Evolutionary conservation across 805 yeast species (phyloP).

Genomic region (Wickerhamiella nectarea): DNA sequence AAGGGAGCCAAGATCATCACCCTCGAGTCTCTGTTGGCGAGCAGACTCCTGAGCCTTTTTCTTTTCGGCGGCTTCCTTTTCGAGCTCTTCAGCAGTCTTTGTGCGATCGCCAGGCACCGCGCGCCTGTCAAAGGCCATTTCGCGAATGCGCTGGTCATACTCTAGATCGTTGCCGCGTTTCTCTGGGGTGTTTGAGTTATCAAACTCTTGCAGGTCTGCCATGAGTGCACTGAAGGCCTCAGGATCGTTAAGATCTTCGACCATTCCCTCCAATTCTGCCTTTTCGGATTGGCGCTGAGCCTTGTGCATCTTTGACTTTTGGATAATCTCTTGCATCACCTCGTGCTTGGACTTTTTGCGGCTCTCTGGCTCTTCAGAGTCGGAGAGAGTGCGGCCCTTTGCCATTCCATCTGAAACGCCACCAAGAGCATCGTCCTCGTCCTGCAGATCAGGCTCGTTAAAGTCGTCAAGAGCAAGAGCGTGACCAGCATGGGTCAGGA

Average conservation of each 20-base stretch:
- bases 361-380: conserved; percentile 26
- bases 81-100: conserved; percentile 31
- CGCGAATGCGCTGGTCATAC: conserved; percentile 28
- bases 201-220: conserved; percentile 19
- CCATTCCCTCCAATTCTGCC: conserved; percentile 26
- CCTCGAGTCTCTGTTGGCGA: conserved; percentile 29
- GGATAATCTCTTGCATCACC: conserved; percentile 33
- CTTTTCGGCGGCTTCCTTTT: conserved; percentile 24
- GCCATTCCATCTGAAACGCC: conserved; percentile 23
- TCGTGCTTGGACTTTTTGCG: conserved; percentile 29
- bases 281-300: conserved; percentile 30
- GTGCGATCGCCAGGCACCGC: conserved; percentile 32
- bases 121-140: conserved; percentile 30
- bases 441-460: conserved; percentile 34
- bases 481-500: conserved; percentile 69
- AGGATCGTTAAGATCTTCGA: conserved; percentile 27
- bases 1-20: conserved; percentile 25
- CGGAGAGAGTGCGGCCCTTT: neutral
- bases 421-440: conserved; percentile 29
- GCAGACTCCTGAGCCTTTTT: conserved; percentile 25
- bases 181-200: neutral
- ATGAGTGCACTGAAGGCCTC: conserved; percentile 25
- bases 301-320: conserved; percentile 31
- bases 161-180: conserved; percentile 12
- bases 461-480: conserved; percentile 43